Percentiles rank a stretch among this genome's conserved stretches.
Evolutionary conservation across 2,329 filamentous ascomycete species (phyloP).

Genomic region (Thermoascus crustaceus): DNA sequence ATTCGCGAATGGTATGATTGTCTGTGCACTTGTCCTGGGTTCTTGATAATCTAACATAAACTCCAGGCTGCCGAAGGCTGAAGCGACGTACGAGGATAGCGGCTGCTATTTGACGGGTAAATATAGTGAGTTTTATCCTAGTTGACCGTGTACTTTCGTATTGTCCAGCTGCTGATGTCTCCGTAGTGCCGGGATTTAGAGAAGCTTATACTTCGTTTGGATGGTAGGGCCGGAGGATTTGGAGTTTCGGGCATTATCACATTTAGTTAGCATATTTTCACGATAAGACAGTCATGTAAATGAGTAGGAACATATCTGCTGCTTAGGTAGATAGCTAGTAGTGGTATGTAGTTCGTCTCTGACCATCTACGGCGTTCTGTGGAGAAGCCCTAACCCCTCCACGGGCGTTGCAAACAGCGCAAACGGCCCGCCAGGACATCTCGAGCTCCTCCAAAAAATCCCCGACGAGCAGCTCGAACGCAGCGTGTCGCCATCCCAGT

Average conservation of each 20-base stretch:
- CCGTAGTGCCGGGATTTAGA: constrained; percentile 16
- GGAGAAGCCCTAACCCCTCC: constrained; percentile 13
- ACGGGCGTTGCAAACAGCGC: constrained; percentile 27
- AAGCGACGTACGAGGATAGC: constrained; percentile 30
- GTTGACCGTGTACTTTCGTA: background rate
- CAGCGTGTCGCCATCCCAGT: constrained; percentile 3
- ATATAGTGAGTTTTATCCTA: constrained; percentile 18
- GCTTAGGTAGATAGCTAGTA: no score
- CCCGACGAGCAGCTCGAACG: constrained; percentile 22
- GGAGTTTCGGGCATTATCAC: constrained; percentile 4
- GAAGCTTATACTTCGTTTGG: constrained; percentile 10
- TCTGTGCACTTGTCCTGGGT: background rate
- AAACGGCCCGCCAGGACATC: constrained; percentile 26
- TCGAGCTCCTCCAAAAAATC: constrained; percentile 31
- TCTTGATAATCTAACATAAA: constrained; percentile 9
- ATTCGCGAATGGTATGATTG: constrained; percentile 43
- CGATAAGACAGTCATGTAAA: no score
- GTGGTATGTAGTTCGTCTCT: no score
- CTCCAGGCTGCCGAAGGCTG: constrained; percentile 32
- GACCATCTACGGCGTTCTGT: no score
- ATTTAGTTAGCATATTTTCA: no score
- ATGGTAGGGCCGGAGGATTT: constrained; percentile 3
- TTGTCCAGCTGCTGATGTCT: constrained; percentile 8
- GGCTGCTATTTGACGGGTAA: constrained; percentile 25
- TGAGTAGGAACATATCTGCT: no score